Base-by-base conservation (phyloP, 805 yeast genomes). In the Lipomyces spencermartinsiae region DNA sequence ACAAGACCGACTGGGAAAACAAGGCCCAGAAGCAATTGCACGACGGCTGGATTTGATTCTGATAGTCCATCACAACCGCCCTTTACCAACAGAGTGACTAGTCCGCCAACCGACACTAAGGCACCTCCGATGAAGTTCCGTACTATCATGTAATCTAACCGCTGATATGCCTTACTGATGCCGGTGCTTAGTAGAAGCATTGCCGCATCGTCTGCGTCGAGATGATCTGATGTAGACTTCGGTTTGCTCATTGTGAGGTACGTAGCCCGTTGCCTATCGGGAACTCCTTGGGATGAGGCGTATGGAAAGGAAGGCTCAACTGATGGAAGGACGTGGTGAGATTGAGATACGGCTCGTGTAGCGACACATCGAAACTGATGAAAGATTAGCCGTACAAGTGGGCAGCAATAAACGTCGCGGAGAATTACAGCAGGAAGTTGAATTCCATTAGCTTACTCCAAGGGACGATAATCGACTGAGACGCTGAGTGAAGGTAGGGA, bases 1-100 rank as follows among this genome's bases (percentile, higher is more conserved):
- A 60, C 72, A 14, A 63, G 61, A 14, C 73, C 73, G 56, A 70
- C 69, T 19, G 73, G 73, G 72, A 70, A 70, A 29, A 70, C 73
- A 29, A 70, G 61, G 37, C 73, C 73, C 16, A 60, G 67, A 9
- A 70, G 64, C 4, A 70, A n/a, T 53, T 61, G 62, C 6, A 70
- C 73, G 16, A 68, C 37, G 3, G 67, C 73, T 1, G 73, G 73
- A 54, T 70, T 70, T n/a, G 59, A 59, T 35, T 62, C 67, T 10
- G 39, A 16, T 51, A 70, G 39, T 4, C 65, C 72, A n/a, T 61
- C 58, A 33, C 72, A 70, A 22, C 73, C 73, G 14, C 73, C 73
- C 31, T 63, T 65, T 19, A 70, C 73, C 22, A 69, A n/a, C 34
- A 70, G 56, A n/a, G 69, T 68, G 35, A 70, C 33, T 64, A 70